These are phyloP conservation scores for Thielaviopsis musarum DNA, from an alignment of 2,329 filamentous ascomycete species.

Conservation along the genomic window DNA sequence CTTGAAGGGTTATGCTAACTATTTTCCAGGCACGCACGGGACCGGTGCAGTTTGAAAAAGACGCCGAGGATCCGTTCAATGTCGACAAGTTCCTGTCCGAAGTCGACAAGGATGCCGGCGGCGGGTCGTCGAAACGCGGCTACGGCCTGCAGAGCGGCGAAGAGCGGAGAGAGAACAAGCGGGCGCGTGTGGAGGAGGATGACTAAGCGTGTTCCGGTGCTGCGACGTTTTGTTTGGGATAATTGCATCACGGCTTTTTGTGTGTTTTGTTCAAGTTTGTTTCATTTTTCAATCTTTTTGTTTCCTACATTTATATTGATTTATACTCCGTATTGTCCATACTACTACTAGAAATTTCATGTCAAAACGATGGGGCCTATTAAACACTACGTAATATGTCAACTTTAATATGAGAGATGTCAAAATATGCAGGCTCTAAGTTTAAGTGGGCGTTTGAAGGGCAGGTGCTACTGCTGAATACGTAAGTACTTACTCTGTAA, in stretches of 20 bases:
- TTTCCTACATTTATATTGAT: too few relatives aligned
- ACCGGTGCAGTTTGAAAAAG: slow-evolving; percentile 92
- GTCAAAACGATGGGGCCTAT: not conserved
- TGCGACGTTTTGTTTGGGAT: not conserved
- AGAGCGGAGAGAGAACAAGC: slow-evolving; percentile 40
- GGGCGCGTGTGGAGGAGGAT: slow-evolving; percentile 63
- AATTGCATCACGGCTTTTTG: not conserved
- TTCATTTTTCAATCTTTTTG: not conserved
- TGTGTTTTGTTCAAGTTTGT: not conserved
- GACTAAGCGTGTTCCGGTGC: slow-evolving; percentile 22
- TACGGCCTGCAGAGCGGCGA: slow-evolving; percentile 58
- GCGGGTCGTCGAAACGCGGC: slow-evolving; percentile 48
- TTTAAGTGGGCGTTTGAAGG: not conserved
- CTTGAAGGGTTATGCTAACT: slow-evolving; percentile 18
- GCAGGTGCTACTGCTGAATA: too few relatives aligned
- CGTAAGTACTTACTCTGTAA: too few relatives aligned
- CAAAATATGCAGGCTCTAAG: not conserved
- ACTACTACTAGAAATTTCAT: not conserved
- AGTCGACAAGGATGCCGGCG: slow-evolving; percentile 37
- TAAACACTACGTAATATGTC: not conserved
- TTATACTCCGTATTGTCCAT: not conserved
- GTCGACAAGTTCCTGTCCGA: slow-evolving; percentile 88
- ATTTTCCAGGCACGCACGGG: slow-evolving; percentile 53
- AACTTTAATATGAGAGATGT: not conserved
- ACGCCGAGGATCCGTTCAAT: slow-evolving; percentile 71